Conservation (phyloP, 2,329 filamentous ascomycete species). For the Exophiala phaeomuriformis region DNA sequence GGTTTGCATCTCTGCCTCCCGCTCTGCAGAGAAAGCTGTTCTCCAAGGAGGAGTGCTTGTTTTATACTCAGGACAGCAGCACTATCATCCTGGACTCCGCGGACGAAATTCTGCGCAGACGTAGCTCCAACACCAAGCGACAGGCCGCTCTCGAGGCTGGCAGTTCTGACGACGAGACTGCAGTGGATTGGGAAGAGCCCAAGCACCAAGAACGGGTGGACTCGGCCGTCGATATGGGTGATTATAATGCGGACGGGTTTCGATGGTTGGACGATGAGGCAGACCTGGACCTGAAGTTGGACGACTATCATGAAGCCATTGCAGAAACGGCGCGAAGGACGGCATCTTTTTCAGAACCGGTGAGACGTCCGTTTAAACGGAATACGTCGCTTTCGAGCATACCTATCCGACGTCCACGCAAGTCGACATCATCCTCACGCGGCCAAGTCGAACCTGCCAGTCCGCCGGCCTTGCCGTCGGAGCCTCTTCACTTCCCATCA, state of each 20-base stretch:
- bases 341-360: conserved; percentile 27
- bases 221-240: conserved; percentile 38
- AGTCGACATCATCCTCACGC: conserved; percentile 35
- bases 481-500: conserved; percentile 26
- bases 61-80: conserved; percentile 50
- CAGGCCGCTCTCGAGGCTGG: conserved; percentile 26
- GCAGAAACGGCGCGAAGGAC: conserved; percentile 40
- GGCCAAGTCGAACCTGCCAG: conserved; percentile 45
- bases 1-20: conserved; percentile 63
- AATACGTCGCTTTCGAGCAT: conserved; percentile 64
- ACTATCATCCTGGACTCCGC: conserved; percentile 51
- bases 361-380: conserved; percentile 54
- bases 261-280: conserved; percentile 68
- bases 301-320: conserved; percentile 62
- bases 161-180: conserved; percentile 17
- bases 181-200: conserved; percentile 25
- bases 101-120: conserved; percentile 49
- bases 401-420: conserved; percentile 53
- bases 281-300: conserved; percentile 61
- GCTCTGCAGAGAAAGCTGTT: conserved; percentile 66
- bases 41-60: conserved; percentile 61
- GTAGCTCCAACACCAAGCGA: conserved; percentile 25
- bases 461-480: conserved; percentile 29
- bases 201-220: conserved; percentile 25
- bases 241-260: conserved; percentile 60